These are phyloP conservation scores for Epicoccum nigrum DNA, from an alignment of 2,329 filamentous ascomycete species.

Conservation along the genomic window DNA sequence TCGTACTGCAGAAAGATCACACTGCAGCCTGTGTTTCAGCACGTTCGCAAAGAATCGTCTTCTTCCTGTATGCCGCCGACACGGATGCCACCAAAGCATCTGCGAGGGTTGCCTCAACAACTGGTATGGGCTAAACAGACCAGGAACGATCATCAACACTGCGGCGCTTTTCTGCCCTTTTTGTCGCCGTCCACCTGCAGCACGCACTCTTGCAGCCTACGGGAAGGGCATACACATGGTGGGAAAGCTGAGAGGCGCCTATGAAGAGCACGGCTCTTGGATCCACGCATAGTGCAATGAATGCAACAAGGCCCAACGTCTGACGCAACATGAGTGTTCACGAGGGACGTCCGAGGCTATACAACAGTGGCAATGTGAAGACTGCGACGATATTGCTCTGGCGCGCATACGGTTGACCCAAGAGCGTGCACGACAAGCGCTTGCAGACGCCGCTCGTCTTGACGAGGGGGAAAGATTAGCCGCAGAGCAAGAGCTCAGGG, in stretches of 20 bases:
- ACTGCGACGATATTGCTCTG: slow-evolving; percentile 34
- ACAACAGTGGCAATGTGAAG: slow-evolving; percentile 51
- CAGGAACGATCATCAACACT: slow-evolving; percentile 55
- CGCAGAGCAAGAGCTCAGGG: not conserved
- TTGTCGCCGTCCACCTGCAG: slow-evolving; percentile 54
- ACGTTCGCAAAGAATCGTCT: slow-evolving; percentile 47
- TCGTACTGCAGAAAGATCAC: slow-evolving; percentile 48
- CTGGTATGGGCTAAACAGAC: slow-evolving; percentile 57
- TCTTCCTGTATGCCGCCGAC: slow-evolving; percentile 54
- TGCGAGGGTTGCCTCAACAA: slow-evolving; percentile 50
- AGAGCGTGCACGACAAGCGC: not conserved
- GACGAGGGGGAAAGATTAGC: not conserved
- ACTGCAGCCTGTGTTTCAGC: slow-evolving; percentile 57
- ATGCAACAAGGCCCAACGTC: slow-evolving; percentile 53
- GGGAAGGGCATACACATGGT: slow-evolving; percentile 49
- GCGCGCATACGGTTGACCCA: not conserved
- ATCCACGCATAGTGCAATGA: slow-evolving; percentile 58
- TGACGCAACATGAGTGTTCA: slow-evolving; percentile 54
- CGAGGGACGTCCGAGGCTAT: slow-evolving; percentile 49
- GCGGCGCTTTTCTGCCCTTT: slow-evolving; percentile 59
- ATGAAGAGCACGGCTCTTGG: slow-evolving; percentile 52
- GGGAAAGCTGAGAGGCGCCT: slow-evolving; percentile 48
- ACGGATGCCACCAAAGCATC: slow-evolving; percentile 53
- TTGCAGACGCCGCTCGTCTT: not conserved
- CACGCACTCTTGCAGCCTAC: slow-evolving; percentile 45